These are phyloP conservation scores for Chaetomium fimeti DNA, from an alignment of 495 filamentous ascomycete genomes.

Conservation along the genomic window DNA sequence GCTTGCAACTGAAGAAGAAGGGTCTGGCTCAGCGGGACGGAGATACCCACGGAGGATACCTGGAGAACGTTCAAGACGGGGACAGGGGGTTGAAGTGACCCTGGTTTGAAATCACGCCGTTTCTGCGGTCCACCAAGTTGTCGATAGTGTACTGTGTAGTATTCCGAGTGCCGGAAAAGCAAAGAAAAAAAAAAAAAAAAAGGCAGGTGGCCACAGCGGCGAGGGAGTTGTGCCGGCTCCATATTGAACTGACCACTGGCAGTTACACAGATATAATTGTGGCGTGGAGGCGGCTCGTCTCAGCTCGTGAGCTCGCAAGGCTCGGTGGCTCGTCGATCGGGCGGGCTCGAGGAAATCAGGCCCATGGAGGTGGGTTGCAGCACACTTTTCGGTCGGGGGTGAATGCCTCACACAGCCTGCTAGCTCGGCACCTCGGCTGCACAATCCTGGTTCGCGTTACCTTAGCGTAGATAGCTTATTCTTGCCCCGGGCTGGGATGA, in stretches of 20 bases:
- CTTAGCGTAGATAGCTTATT: neutral
- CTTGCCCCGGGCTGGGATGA: neutral
- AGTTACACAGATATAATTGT: no score
- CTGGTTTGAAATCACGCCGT: neutral
- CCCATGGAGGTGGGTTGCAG: neutral
- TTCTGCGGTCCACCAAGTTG: neutral
- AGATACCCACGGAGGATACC: neutral
- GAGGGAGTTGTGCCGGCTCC: no score
- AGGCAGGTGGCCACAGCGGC: no score
- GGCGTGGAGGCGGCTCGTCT: neutral
- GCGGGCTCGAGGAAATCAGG: neutral
- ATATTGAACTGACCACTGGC: neutral
- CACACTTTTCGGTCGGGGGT: neutral
- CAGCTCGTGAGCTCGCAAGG: no score
- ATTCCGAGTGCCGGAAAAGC: no score
- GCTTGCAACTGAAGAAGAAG: neutral
- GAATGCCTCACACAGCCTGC: neutral
- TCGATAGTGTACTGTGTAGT: neutral
- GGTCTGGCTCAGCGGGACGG: neutral
- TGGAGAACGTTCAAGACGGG: no score
- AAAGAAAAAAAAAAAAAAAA: no score
- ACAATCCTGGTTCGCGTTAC: neutral
- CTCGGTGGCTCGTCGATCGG: no score
- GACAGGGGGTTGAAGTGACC: no score
- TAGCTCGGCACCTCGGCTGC: neutral